A percentile compares a stretch with the other conserved stretches of the same genome.
These are phyloP conservation scores for Aristolochia fimbriata DNA, from an alignment of 164 flowering plant genomes.

Conservation along the genomic window DNA sequence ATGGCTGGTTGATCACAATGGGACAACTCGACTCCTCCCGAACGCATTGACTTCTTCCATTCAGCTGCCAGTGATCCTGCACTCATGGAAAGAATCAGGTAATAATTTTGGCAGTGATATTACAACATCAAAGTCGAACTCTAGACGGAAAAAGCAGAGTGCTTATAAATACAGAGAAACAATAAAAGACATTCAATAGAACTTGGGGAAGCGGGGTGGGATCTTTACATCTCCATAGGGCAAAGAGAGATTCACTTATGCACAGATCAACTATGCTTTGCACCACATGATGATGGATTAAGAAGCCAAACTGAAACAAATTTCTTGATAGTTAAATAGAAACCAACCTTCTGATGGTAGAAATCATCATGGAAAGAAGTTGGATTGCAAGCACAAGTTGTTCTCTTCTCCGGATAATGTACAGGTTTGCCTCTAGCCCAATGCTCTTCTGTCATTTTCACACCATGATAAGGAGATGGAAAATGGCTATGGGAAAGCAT, in stretches of 20 bases:
- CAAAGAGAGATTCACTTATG: not conserved
- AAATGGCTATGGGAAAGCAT: conserved; percentile 38
- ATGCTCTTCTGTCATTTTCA: conserved; percentile 19
- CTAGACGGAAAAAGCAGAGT: not conserved
- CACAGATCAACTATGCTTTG: not conserved
- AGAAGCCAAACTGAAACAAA: not conserved
- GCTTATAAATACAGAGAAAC: not conserved
- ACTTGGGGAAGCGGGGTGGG: not conserved
- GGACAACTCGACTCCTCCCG: not conserved
- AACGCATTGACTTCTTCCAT: not conserved
- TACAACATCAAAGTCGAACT: no score
- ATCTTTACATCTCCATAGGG: not conserved
- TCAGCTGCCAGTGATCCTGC: conserved; percentile 26
- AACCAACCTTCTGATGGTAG: conserved; percentile 31
- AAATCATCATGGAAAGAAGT: conserved; percentile 17
- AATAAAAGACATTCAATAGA: not conserved
- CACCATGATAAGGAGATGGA: conserved; percentile 28
- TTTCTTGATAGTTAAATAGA: not conserved
- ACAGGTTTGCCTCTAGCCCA: conserved; percentile 23
- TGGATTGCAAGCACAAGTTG: conserved; percentile 13
- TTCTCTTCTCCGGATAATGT: conserved; percentile 16
- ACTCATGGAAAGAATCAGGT: not conserved
- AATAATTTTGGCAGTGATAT: not conserved
- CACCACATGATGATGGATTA: not conserved
- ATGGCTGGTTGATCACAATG: conserved; percentile 4